These are phyloP conservation scores for Penicillium sp. DNA, from an alignment of 2,329 filamentous ascomycete genomes.

Conservation along the genomic window DNA sequence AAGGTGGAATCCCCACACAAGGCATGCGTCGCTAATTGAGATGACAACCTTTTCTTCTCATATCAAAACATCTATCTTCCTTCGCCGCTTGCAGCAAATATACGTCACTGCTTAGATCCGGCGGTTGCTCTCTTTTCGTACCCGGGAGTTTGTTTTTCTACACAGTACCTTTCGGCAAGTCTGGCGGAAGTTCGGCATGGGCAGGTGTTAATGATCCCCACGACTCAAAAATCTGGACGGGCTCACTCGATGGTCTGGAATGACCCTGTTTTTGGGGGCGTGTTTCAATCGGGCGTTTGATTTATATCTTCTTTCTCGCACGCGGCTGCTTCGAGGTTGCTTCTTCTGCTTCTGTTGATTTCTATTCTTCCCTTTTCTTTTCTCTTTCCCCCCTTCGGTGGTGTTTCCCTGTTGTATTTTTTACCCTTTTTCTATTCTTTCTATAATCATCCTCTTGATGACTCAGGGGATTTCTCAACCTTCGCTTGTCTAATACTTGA, in stretches of 20 bases:
- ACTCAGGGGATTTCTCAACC: slow-evolving; percentile 10
- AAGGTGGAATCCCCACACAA: slow-evolving; percentile 38
- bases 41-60: slow-evolving; percentile 9
- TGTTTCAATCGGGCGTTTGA: slow-evolving; percentile 34
- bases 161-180: slow-evolving; percentile 24
- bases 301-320: neutral
- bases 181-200: slow-evolving; percentile 36
- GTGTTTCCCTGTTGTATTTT: slow-evolving; percentile 20
- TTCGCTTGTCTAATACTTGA: slow-evolving; percentile 32
- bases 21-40: slow-evolving; percentile 33
- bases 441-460: slow-evolving; percentile 16
- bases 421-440: slow-evolving; percentile 16
- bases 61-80: slow-evolving; percentile 15
- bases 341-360: slow-evolving; percentile 20
- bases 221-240: slow-evolving; percentile 39
- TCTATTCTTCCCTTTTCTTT: neutral
- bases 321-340: slow-evolving; percentile 24
- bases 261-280: slow-evolving; percentile 31
- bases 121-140: slow-evolving; percentile 16
- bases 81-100: slow-evolving; percentile 10
- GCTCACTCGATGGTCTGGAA: slow-evolving; percentile 32
- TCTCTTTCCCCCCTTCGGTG: slow-evolving; percentile 24
- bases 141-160: slow-evolving; percentile 15
- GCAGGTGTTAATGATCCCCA: slow-evolving; percentile 44
- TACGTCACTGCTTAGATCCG: slow-evolving; percentile 19